These are phyloP conservation scores for Sanghuangporus weigelae DNA, from an alignment of 1,284 basidiomycete genomes.

Conservation along the genomic window DNA sequence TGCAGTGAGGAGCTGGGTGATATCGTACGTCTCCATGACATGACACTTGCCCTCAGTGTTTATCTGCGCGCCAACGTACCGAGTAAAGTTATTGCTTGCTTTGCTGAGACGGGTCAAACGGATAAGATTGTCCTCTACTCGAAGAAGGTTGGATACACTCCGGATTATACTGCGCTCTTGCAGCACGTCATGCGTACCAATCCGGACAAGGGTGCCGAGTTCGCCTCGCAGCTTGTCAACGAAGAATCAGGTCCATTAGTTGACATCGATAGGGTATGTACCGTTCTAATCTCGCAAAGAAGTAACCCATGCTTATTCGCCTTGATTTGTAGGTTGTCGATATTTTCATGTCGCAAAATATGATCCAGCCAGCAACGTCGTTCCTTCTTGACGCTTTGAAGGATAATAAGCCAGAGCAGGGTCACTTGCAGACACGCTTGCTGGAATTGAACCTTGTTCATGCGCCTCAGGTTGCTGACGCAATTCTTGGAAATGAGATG, in stretches of 20 bases:
- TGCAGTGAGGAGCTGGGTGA: conserved; percentile 99
- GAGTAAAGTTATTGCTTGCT: conserved; percentile 98
- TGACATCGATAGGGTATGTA: conserved; percentile 82
- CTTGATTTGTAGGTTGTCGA: conserved; percentile 69
- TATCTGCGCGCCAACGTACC: conserved; percentile 98
- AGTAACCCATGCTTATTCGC: neutral
- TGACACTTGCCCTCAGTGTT: conserved; percentile 98
- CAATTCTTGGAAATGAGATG: conserved; percentile 99
- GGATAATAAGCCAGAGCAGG: conserved; percentile 98
- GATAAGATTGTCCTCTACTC: conserved; percentile 98
- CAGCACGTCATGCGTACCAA: conserved; percentile 97
- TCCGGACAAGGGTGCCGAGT: conserved; percentile 98
- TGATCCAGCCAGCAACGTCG: conserved; percentile 98
- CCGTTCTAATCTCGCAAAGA: conserved; percentile 1
- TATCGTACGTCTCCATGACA: conserved; percentile 92
- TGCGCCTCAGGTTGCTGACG: conserved; percentile 98
- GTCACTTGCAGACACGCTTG: conserved; percentile 91
- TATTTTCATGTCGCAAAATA: conserved; percentile 99
- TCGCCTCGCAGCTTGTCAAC: conserved; percentile 92
- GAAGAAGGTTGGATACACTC: conserved; percentile 94
- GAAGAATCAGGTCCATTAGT: conserved; percentile 92
- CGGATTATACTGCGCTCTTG: conserved; percentile 92
- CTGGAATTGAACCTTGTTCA: conserved; percentile 98
- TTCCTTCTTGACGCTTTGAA: conserved; percentile 99
- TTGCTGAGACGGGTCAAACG: conserved; percentile 97